These are phyloP conservation scores for Aquanectria penicillioides DNA, from an alignment of 2,329 filamentous ascomycete species.

Conservation along the genomic window DNA sequence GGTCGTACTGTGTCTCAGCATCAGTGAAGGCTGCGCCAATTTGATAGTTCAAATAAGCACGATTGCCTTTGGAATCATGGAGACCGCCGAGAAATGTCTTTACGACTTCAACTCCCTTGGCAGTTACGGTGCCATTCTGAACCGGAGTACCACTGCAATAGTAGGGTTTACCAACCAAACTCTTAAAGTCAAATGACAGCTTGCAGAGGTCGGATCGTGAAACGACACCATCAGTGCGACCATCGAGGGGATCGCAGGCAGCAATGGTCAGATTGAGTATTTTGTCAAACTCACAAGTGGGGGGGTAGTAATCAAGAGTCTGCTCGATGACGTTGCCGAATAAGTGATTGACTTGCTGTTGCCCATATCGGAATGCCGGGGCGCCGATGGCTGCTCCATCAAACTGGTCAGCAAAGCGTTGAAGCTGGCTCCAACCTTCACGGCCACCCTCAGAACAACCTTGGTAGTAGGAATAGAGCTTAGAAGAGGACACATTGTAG, in stretches of 20 bases:
- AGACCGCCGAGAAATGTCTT: conserved; percentile 49
- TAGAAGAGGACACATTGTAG: conserved; percentile 46
- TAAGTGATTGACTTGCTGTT: conserved; percentile 58
- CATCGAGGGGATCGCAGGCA: conserved; percentile 18
- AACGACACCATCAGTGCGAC: conserved; percentile 11
- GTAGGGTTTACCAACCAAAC: conserved; percentile 45
- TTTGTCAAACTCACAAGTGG: conserved; percentile 22
- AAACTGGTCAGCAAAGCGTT: conserved; percentile 59
- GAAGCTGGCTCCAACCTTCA: conserved; percentile 59
- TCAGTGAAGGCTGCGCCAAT: conserved; percentile 46
- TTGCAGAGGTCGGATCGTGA: conserved; percentile 34
- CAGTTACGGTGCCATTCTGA: conserved; percentile 46
- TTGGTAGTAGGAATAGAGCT: conserved; percentile 60
- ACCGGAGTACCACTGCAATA: conserved; percentile 45
- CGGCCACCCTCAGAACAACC: conserved; percentile 65
- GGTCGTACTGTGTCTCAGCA: conserved; percentile 45
- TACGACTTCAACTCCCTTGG: conserved; percentile 45
- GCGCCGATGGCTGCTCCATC: conserved; percentile 58
- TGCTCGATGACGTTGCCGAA: conserved; percentile 51
- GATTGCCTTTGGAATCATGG: conserved; percentile 47
- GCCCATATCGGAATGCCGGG: conserved; percentile 57
- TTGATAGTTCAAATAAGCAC: conserved; percentile 49
- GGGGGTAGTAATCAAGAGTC: conserved; percentile 52
- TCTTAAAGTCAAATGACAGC: conserved; percentile 44
- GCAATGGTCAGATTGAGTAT: conserved; percentile 18